Percentiles rank a stretch among this genome's conserved stretches.
Conservation (phyloP, 306 rosid species). For the Gastrolobium bilobum region DNA sequence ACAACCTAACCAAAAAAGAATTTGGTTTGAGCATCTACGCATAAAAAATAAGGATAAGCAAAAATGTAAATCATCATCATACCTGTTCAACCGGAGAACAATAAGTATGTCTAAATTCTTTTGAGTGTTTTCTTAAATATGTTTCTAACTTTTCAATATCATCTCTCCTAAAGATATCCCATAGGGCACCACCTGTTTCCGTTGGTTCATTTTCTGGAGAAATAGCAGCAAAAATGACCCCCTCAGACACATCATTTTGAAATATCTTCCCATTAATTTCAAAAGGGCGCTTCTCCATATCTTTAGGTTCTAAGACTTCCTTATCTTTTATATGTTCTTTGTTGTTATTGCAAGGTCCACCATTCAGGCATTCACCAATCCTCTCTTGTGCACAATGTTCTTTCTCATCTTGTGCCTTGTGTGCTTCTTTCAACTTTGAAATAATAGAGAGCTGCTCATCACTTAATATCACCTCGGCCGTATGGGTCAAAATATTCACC, state of each 20-base stretch:
- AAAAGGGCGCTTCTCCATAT: neutral
- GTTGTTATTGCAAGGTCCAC: neutral
- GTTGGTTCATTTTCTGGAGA: constrained; percentile 21
- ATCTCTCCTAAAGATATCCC: constrained; percentile 78
- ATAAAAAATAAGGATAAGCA: neutral
- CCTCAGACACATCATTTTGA: constrained; percentile 26
- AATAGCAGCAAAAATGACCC: constrained; percentile 6
- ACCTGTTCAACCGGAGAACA: constrained; percentile 66
- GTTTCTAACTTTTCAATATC: constrained; percentile 66
- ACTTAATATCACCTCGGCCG: constrained; percentile 55
- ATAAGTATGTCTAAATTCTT: constrained; percentile 69
- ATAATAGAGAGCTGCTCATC: constrained; percentile 36
- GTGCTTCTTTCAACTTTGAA: too few relatives aligned
- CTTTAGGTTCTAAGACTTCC: constrained; percentile 29
- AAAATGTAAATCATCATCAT: neutral
- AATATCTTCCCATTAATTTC: constrained; percentile 14
- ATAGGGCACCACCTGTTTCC: constrained; percentile 61
- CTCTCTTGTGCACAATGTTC: constrained; percentile 42
- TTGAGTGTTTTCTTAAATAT: constrained; percentile 61
- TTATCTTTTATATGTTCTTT: constrained; percentile 9
- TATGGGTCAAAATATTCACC: constrained; percentile 76
- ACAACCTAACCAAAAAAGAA: constrained; percentile 49
- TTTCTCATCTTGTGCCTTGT: neutral
- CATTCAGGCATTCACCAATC: neutral
- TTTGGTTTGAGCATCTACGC: neutral